Percentiles rank a stretch among this genome's conserved stretches.
Evolutionary conservation across 306 rosid genomes (phyloP).

Genomic region (Sindora glabra): DNA sequence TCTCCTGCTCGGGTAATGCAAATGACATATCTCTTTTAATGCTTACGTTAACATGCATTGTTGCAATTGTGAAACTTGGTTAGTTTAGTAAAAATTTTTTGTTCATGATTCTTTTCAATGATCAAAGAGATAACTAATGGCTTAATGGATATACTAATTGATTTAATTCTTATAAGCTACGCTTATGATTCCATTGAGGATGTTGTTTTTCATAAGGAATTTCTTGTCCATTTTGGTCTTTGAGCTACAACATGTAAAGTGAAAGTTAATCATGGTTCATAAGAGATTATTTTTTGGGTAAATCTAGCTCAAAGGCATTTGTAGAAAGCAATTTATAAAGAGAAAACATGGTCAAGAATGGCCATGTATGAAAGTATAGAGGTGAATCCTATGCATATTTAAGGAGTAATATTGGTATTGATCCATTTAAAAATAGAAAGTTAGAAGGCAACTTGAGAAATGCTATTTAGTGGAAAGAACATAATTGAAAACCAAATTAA

Average conservation of each 20-base stretch:
- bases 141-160: constrained; percentile 88
- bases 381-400: constrained; percentile 42
- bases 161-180: constrained; percentile 57
- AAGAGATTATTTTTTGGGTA: constrained; percentile 93
- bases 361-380: constrained; percentile 96
- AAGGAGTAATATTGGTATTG: constrained; percentile 15
- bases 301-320: constrained; percentile 75
- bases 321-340: constrained; percentile 83
- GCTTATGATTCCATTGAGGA: constrained; percentile 70
- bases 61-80: constrained; percentile 79
- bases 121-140: constrained; percentile 71
- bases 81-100: constrained; percentile 74
- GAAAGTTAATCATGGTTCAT: constrained; percentile 65
- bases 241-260: constrained; percentile 76
- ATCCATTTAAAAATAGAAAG: no score
- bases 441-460: no score
- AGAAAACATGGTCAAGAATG: constrained; percentile 90
- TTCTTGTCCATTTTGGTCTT: constrained; percentile 92
- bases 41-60: constrained; percentile 80
- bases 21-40: constrained; percentile 63
- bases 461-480: no score
- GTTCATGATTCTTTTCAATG: constrained; percentile 75
- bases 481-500: no score
- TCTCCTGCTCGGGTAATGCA: constrained; percentile 31
- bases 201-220: constrained; percentile 72